Evolutionary conservation across 1,284 basidiomycete species (phyloP).

Genomic region (Apiotrichum mycotoxinovorans): DNA sequence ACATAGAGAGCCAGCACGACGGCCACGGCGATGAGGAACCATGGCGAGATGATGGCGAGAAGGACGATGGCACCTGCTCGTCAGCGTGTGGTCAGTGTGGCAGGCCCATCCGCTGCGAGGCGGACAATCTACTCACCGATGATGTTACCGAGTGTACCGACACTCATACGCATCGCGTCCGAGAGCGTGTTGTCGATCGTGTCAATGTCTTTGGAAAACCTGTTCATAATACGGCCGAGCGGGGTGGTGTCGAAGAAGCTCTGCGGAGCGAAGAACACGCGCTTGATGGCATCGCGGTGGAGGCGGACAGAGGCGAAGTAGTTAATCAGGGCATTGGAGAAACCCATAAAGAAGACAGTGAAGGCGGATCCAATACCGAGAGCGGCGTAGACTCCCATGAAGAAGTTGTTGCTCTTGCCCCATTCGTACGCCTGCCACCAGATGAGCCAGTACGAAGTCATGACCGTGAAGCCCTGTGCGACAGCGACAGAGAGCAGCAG

Average conservation of each 20-base stretch:
- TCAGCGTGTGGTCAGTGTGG: neutral
- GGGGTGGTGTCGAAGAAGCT: constrained; percentile 88
- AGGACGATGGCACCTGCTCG: constrained; percentile 67
- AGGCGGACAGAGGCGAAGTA: constrained; percentile 63
- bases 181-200: constrained; percentile 66
- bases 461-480: constrained; percentile 44
- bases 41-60: constrained; percentile 71
- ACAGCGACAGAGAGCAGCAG: constrained; percentile 46
- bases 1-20: constrained; percentile 56
- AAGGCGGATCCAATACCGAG: constrained; percentile 55
- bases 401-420: constrained; percentile 45
- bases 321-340: constrained; percentile 51
- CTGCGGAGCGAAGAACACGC: constrained; percentile 72
- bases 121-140: neutral
- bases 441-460: constrained; percentile 57
- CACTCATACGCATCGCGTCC: constrained; percentile 73
- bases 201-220: constrained; percentile 60
- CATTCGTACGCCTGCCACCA: constrained; percentile 66
- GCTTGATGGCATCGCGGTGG: constrained; percentile 58
- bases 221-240: constrained; percentile 59
- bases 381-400: constrained; percentile 58
- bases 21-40: constrained; percentile 73
- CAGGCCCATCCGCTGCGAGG: too few relatives aligned
- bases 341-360: constrained; percentile 55
- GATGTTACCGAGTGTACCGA: constrained; percentile 35